Evolutionary conservation across 768 basidiomycete species (phyloP).

Genomic region (Naganishia vaughanmartiniae): DNA sequence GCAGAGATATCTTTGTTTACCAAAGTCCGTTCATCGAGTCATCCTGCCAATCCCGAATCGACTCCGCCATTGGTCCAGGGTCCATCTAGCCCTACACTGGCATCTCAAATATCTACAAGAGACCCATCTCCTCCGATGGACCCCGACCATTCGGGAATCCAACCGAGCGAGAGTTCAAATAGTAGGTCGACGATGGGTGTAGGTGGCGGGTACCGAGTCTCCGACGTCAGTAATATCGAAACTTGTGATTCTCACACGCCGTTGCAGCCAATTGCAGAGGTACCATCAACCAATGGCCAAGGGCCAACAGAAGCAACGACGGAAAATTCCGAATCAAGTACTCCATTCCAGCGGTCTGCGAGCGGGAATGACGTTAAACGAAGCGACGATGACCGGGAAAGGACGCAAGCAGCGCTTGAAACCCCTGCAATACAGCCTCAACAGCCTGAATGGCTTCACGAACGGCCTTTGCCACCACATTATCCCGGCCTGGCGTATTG

Average conservation of each 20-base stretch:
- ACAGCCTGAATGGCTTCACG: slow-evolving; percentile 3
- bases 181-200: neutral
- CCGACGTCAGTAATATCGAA: slow-evolving; percentile 9
- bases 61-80: neutral
- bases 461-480: slow-evolving; percentile 25
- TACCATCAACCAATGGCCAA: neutral
- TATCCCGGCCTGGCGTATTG: slow-evolving; percentile 27
- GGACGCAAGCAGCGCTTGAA: neutral
- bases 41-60: neutral
- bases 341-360: neutral
- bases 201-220: neutral
- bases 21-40: neutral
- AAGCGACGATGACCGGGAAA: neutral
- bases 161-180: neutral
- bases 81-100: neutral
- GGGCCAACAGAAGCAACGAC: neutral
- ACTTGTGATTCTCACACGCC: slow-evolving; percentile 22
- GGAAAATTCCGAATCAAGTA: neutral
- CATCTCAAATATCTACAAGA: neutral
- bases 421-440: too few relatives aligned
- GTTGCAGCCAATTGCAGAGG: slow-evolving; percentile 6
- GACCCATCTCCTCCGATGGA: neutral
- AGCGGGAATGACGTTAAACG: neutral
- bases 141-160: neutral
- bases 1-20: slow-evolving; percentile 17